A percentile compares a stretch with the other conserved stretches of the same genome.
phyloP scores from a whole-genome alignment of 2,329 filamentous ascomycete species.

The Colletotrichum navitas region DNA sequence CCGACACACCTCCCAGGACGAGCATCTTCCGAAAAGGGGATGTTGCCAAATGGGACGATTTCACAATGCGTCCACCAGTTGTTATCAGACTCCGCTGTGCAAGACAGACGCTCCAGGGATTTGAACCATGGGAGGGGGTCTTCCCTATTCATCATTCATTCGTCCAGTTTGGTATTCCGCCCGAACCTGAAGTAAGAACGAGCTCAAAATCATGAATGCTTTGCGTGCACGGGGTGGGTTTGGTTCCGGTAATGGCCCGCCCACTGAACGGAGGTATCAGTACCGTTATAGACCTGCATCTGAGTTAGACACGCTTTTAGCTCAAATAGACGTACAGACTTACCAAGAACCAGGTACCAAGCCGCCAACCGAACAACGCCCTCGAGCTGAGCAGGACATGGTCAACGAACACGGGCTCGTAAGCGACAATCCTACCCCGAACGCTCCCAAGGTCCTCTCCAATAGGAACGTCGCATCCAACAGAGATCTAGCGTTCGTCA shows the following conservation, averaged over 20 bases:
- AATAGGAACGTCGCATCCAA: too few relatives aligned
- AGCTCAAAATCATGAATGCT: background rate
- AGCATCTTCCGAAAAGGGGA: background rate
- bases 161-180: background rate
- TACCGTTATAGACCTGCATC: too few relatives aligned
- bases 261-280: too few relatives aligned
- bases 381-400: background rate
- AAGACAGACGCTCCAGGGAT: background rate
- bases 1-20: too few relatives aligned
- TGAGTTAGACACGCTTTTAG: background rate
- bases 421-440: background rate
- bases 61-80: background rate
- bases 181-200: background rate
- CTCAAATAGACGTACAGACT: background rate
- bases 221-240: background rate
- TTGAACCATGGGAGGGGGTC: background rate
- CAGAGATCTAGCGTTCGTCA: background rate
- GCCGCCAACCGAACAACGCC: background rate
- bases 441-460: background rate
- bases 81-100: background rate
- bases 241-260: background rate
- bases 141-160: background rate
- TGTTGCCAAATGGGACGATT: background rate
- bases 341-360: background rate
- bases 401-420: background rate